A percentile compares a stretch with the other conserved stretches of the same genome.
phyloP scores from a whole-genome alignment of 1,139 yeast genomes.

The Saccharomyces hybrid region DNA sequence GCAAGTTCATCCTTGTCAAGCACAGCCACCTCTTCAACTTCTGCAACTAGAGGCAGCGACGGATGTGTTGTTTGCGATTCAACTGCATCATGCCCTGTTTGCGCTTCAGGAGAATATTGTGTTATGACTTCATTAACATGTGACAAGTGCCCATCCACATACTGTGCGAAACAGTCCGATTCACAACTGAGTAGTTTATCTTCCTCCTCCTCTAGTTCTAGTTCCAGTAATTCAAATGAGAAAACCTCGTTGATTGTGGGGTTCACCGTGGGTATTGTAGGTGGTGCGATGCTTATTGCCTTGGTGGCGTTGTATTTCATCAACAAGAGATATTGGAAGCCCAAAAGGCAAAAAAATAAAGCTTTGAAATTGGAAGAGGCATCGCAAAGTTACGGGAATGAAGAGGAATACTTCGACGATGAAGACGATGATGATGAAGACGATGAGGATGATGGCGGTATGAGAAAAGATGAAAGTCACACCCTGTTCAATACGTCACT shows the following conservation, averaged over 20 bases:
- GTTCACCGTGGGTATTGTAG: conserved; percentile 54
- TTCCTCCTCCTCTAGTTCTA: conserved; percentile 1
- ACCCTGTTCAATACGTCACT: conserved; percentile 7
- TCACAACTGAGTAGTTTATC: conserved; percentile 9
- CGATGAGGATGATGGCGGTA: conserved; percentile 10
- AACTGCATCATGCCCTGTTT: conserved; percentile 42
- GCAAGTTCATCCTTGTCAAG: neutral
- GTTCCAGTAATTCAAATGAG: neutral
- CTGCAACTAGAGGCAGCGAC: conserved; percentile 13
- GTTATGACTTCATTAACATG: conserved; percentile 49
- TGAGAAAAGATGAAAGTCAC: conserved; percentile 16
- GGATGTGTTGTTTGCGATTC: conserved; percentile 48
- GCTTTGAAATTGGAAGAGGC: conserved; percentile 14
- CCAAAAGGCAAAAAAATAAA: conserved; percentile 18
- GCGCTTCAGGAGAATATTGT: conserved; percentile 48
- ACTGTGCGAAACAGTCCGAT: conserved; percentile 37
- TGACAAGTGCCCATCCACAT: conserved; percentile 46
- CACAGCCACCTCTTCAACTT: conserved; percentile 3
- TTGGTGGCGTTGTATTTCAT: conserved; percentile 10
- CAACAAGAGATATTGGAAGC: conserved; percentile 36
- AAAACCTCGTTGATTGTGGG: conserved; percentile 8
- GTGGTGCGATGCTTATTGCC: conserved; percentile 37
- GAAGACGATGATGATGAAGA: conserved; percentile 11
- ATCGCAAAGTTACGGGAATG: conserved; percentile 16
- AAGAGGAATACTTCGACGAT: conserved; percentile 9